A percentile compares a stretch with the other conserved stretches of the same genome.
These are phyloP conservation scores for Calophaca sinica DNA, from an alignment of 306 rosid species.

Conservation along the genomic window DNA sequence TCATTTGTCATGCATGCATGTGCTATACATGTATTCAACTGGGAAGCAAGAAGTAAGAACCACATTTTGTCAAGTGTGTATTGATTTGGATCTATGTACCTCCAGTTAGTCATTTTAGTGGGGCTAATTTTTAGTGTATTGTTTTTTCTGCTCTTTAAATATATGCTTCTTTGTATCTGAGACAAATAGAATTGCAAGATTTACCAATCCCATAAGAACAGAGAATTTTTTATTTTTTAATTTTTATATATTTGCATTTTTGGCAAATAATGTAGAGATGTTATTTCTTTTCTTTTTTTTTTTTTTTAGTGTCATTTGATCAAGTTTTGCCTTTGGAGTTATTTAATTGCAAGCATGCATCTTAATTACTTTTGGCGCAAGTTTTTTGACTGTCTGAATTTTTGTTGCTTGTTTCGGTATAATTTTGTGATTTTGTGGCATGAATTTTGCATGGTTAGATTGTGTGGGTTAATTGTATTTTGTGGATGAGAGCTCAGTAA, in stretches of 20 bases:
- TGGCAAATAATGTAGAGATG: neutral
- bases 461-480: neutral
- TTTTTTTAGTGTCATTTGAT: neutral
- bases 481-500: neutral
- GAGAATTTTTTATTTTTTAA: neutral
- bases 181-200: neutral
- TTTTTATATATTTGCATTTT: neutral
- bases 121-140: neutral
- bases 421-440: neutral
- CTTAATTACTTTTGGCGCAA: neutral
- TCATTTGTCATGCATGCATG: conserved; percentile 43
- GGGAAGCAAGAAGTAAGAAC: conserved; percentile 32
- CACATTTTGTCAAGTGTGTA: conserved; percentile 17
- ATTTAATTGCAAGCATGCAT: neutral
- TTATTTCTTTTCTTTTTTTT: neutral
- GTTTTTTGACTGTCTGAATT: neutral
- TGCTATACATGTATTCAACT: neutral
- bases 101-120: neutral
- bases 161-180: neutral
- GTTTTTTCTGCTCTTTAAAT: conserved; percentile 11
- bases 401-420: conserved; percentile 3
- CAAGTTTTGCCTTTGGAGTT: conserved; percentile 5
- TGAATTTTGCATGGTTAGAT: conserved; percentile 22
- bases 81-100: neutral
- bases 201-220: neutral